phyloP scores from a whole-genome alignment of 371 early-diverging fungal genomes.

The Funneliformis caledonium region DNA sequence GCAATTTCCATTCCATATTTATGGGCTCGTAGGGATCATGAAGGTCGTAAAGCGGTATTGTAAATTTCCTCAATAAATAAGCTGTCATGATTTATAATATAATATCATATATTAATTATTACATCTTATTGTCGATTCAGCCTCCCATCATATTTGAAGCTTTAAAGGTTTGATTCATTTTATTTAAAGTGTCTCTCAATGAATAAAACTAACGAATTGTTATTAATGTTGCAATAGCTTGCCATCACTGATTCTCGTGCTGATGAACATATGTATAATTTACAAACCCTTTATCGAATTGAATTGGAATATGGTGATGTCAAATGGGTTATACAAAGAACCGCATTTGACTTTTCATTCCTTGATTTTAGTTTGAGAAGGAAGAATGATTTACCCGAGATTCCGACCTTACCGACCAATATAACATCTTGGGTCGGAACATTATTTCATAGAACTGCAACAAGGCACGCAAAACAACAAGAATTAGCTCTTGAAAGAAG shows the following conservation, averaged over 20 bases:
- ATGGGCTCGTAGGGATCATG: conserved; percentile 43
- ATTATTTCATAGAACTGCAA: conserved; percentile 48
- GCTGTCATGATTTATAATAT: not conserved
- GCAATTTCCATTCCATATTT: conserved; percentile 48
- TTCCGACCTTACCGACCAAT: conserved; percentile 58
- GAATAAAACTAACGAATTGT: not conserved
- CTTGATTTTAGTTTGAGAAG: conserved; percentile 70
- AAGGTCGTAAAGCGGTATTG: conserved; percentile 47
- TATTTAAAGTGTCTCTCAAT: not conserved
- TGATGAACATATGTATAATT: conserved; percentile 44
- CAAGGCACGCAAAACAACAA: conserved; percentile 39
- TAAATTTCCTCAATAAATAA: not conserved
- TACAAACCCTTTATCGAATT: conserved; percentile 65
- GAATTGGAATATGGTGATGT: conserved; percentile 80
- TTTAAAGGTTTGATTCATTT: not conserved
- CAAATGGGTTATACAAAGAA: conserved; percentile 76
- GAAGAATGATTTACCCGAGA: conserved; percentile 45
- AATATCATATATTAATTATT: not conserved
- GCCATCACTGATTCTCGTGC: conserved; percentile 63
- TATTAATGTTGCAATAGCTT: conserved; percentile 44
- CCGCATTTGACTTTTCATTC: conserved; percentile 70
- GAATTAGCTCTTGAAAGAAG: conserved; percentile 54
- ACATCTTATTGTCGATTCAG: not conserved
- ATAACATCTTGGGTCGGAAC: conserved; percentile 46
- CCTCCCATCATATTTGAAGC: not conserved